Conservation (phyloP, 495 filamentous ascomycete genomes). For the Aspergillus avenaceus region DNA sequence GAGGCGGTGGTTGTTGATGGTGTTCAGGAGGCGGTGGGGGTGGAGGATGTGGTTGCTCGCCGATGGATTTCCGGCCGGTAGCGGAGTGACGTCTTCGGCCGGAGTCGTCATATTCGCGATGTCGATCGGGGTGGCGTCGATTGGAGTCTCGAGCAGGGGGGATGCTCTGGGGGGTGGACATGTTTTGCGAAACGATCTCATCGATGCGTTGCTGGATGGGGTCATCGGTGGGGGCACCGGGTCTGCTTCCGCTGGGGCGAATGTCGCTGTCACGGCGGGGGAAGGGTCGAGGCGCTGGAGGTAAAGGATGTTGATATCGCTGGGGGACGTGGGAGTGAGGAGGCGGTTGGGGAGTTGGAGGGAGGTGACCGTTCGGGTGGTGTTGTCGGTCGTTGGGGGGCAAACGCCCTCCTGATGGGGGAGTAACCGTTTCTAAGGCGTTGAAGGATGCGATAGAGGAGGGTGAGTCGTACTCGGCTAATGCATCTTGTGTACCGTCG, state of each 20-base stretch:
- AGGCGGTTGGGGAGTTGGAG: slow-evolving; percentile 16
- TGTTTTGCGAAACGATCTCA: slow-evolving; percentile 28
- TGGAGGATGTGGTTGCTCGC: slow-evolving; percentile 3
- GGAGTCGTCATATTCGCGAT: slow-evolving; percentile 12
- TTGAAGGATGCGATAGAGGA: slow-evolving; percentile 3
- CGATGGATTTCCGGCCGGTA: slow-evolving; percentile 5
- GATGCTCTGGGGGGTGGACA: slow-evolving; percentile 1
- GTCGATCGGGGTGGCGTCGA: slow-evolving; percentile 12
- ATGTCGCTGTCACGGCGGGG: slow-evolving; percentile 15
- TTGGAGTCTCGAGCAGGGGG: slow-evolving; percentile 1
- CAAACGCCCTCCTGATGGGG: background rate
- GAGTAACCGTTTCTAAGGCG: background rate
- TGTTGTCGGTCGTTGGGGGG: slow-evolving; percentile 8
- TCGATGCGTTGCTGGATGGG: slow-evolving; percentile 33
- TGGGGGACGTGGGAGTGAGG: slow-evolving; percentile 8
- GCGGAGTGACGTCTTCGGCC: slow-evolving; percentile 7
- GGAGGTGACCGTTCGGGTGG: slow-evolving; percentile 16
- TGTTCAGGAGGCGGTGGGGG: background rate
- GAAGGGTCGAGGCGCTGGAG: slow-evolving; percentile 11
- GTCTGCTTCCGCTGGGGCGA: slow-evolving; percentile 1
- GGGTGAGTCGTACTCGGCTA: slow-evolving; percentile 2
- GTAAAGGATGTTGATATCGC: slow-evolving; percentile 12
- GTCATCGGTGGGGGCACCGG: slow-evolving; percentile 9
- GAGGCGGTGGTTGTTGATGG: background rate
- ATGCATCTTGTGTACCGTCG: slow-evolving; percentile 5